A percentile compares a stretch with the other conserved stretches of the same genome.
Conservation (phyloP, 2,329 filamentous ascomycete genomes). For the Sporothrix globosa region DNA sequence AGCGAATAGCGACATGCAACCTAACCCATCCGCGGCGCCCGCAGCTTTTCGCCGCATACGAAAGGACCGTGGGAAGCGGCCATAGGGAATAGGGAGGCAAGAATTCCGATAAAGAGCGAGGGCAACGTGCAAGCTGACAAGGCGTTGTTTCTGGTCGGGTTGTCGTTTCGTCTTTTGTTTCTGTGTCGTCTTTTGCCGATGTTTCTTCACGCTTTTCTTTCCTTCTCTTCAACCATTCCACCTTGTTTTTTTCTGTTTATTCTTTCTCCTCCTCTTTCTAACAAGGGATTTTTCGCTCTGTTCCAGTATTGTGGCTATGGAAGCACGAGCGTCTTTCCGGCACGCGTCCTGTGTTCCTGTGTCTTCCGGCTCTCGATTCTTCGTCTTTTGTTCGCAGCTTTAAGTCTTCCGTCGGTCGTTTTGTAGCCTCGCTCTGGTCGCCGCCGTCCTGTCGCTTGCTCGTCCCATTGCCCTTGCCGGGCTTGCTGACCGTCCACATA, state of each 20-base stretch:
- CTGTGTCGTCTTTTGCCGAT: neutral
- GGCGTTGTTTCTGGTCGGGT: slow-evolving; percentile 18
- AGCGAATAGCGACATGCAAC: slow-evolving; percentile 38
- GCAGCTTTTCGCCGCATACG: slow-evolving; percentile 27
- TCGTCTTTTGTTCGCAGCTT: neutral
- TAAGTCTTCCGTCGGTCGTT: neutral
- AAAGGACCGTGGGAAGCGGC: slow-evolving; percentile 21
- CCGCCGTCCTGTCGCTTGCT: neutral
- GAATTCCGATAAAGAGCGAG: slow-evolving; percentile 27
- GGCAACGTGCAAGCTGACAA: slow-evolving; percentile 17
- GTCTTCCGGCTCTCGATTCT: slow-evolving; percentile 2
- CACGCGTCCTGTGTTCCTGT: slow-evolving; percentile 8
- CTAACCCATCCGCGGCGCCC: slow-evolving; percentile 31
- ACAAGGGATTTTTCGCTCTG: neutral
- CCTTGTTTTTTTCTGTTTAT: neutral
- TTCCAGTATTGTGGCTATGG: neutral
- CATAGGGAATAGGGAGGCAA: slow-evolving; percentile 2
- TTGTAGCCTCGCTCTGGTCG: neutral
- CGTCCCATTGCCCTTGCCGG: neutral
- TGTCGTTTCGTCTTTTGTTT: neutral
- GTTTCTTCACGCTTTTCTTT: neutral
- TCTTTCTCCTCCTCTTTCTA: neutral
- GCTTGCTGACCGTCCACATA: neutral
- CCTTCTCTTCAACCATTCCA: neutral
- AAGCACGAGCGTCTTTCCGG: neutral